A percentile compares a stretch with the other conserved stretches of the same genome.
Conservation (phyloP, 1,139 yeast species). For the Yamadazyma atmosphaerica region DNA sequence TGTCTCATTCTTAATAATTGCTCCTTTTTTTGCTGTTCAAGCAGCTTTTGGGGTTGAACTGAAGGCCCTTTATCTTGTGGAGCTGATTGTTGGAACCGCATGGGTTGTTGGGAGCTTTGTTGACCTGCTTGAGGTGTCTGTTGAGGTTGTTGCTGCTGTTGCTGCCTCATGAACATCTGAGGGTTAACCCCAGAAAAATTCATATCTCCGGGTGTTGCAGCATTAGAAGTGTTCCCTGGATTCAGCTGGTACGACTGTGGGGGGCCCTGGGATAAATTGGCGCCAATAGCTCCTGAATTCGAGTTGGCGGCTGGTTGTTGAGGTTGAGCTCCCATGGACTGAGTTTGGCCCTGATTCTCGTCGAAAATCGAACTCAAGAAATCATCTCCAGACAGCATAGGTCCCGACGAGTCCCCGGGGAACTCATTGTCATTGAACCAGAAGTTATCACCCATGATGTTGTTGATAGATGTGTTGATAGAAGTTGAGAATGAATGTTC, state of each 20-base stretch:
- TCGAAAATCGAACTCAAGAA: slow-evolving; percentile 41
- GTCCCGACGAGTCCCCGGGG: slow-evolving; percentile 16
- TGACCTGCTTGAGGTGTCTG: too few relatives aligned
- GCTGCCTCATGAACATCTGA: slow-evolving; percentile 28
- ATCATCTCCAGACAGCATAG: slow-evolving; percentile 25
- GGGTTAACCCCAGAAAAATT: slow-evolving; percentile 19
- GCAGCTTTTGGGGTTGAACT: not conserved
- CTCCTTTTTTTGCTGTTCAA: slow-evolving; percentile 28
- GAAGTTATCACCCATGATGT: slow-evolving; percentile 39
- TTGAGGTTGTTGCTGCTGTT: slow-evolving; percentile 21
- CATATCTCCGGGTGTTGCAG: slow-evolving; percentile 12
- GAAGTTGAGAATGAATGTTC: too few relatives aligned
- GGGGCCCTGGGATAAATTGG: not conserved
- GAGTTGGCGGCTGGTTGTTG: too few relatives aligned
- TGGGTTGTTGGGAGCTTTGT: slow-evolving; percentile 9
- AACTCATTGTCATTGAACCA: slow-evolving; percentile 48
- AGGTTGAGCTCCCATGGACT: too few relatives aligned
- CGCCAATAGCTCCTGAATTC: too few relatives aligned
- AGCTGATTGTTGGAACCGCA: slow-evolving; percentile 8
- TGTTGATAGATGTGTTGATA: not conserved
- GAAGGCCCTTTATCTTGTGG: slow-evolving; percentile 7
- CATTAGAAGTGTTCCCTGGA: not conserved
- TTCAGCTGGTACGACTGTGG: not conserved
- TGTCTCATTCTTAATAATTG: slow-evolving; percentile 38
- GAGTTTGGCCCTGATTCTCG: slow-evolving; percentile 20